A percentile compares a stretch with the other conserved stretches of the same genome.
These are phyloP conservation scores for Lyophyllum decastes DNA, from an alignment of 768 basidiomycete genomes.

Conservation along the genomic window DNA sequence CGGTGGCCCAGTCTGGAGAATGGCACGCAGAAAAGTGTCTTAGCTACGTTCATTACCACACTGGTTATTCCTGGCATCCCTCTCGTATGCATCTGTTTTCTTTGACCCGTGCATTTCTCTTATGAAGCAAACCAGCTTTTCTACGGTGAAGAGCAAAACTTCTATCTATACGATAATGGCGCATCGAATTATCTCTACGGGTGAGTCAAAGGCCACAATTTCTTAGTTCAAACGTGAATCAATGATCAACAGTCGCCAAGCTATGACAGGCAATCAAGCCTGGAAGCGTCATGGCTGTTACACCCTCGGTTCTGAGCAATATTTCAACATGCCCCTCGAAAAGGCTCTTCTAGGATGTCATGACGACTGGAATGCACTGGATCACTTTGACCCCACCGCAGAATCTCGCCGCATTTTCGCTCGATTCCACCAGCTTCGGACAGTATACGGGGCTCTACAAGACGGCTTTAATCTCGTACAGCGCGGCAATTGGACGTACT, in stretches of 20 bases:
- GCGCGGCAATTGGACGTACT: slow-evolving; percentile 82
- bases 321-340: slow-evolving; percentile 91
- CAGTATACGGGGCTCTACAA: slow-evolving; percentile 69
- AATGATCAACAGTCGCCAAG: slow-evolving; percentile 68
- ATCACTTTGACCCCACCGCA: slow-evolving; percentile 92
- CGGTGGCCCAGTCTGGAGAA: slow-evolving; percentile 90
- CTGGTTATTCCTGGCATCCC: slow-evolving; percentile 88
- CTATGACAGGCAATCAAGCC: slow-evolving; percentile 81
- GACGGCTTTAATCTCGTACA: slow-evolving; percentile 88
- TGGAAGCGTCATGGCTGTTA: slow-evolving; percentile 97
- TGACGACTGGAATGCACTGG: slow-evolving; percentile 90
- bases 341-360: slow-evolving; percentile 78
- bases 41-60: slow-evolving; percentile 78
- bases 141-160: slow-evolving; percentile 92
- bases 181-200: slow-evolving; percentile 92
- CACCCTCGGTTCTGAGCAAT: slow-evolving; percentile 84
- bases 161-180: slow-evolving; percentile 86
- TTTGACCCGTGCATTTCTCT: background rate
- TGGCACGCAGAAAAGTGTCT: slow-evolving; percentile 73
- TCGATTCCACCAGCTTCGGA: slow-evolving; percentile 73
- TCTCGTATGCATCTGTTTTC: slow-evolving; percentile 46
- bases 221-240: background rate
- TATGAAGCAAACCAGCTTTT: slow-evolving; percentile 47
- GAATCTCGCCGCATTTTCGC: slow-evolving; percentile 73
- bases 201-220: slow-evolving; percentile 37